Base-by-base conservation (phyloP, 305 asterid species). In the Solanum hybrid region DNA sequence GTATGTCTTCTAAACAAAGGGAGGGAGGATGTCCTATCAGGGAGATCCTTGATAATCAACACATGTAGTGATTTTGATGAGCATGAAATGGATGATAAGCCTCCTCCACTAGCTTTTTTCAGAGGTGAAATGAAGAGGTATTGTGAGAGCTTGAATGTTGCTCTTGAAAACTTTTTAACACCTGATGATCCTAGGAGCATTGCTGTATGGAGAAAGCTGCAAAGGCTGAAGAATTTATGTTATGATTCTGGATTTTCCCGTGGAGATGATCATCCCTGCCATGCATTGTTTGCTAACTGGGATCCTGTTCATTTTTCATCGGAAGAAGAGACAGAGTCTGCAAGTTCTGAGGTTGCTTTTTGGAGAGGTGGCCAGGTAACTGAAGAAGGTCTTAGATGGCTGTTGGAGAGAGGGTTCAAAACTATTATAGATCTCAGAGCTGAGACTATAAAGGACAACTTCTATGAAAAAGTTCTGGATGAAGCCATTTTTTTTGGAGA, bases 331-430 rank as follows among this genome's bases (percentile, higher is more conserved):
- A 85, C 81, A 3, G 90, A 92, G 45, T 92, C 92, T 4, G 92
- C 91, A 75, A 91, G 91, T 81, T 37, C 72, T 88, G 96, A 94
- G 89, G 95, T 92, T 93, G 94, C 94, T 14, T 97, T 97, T 89
- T 96, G 99, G 99, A 96, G 92, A 89, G 99, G 99, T 90, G 93
- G 99, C 72, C 99, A 97, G 93, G 98, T 96, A 89, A 96, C 98
- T 2, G 99, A 97, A 90, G 99, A 96, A 90, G 95, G 99, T 90
- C 92, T 97, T 88, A 90, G 90, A 88, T 97, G 99, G 99, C 95
- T 97, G 56, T 88, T 95, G 90, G 97, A 94, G 86, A 95, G 94
- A 78, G 99, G 99, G 36, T 97, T 96, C 91, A 92, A 91, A 93
- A 97, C 98, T 45, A 92, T 97, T 86, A 93, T 97, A 82, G 99